Base-by-base conservation (phyloP, 805 yeast species). In the Wickerhamiella kazuoi region DNA sequence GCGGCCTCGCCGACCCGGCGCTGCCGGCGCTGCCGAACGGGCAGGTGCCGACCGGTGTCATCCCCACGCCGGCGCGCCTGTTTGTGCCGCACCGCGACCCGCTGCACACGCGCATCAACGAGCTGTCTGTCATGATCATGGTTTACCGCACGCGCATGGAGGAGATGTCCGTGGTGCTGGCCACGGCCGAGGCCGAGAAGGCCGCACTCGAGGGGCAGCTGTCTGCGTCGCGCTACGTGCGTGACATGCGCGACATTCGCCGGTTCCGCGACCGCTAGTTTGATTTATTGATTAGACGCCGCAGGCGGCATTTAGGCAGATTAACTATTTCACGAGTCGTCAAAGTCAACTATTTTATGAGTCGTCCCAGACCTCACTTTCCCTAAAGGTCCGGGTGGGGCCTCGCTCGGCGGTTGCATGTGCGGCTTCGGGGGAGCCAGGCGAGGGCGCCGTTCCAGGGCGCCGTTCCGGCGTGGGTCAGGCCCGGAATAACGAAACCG, bases 61-160 rank as follows among this genome's bases (percentile, higher is more conserved):
- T 15, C 8, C 19, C 8, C 6, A n/a, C 19, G 16, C 34, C 34
- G 5, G 15, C 23, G 24, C 21, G 24, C 16, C 21, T 32, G 24
- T 23, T 7, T 11, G 11, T 23, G 6, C 26, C 26, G 6, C 26
- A 23, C 9, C 26, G 26, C 11, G 26, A 23, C 26, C 26, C 26
- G 11, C 9, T 29, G 31, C n/a, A 29, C 17, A 29, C 17, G 31
- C 33, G 41, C 13, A 30, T 39, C 15, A 36, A 35, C 17, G 41
- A 39, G 23, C 38, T 39, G 19, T 38, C 34, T 8, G 29, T 30
- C 14, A n/a, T 39, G 32, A 29, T 39, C 21, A 31, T 16, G 21
- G 19, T 31, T 11, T 17, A 18, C 21, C 19, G 21, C 13, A 11
- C 34, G 20, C 34, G 34, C 4, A 31, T 31, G 13, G 34, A 31